Evolutionary conservation across 2,329 filamentous ascomycete genomes (phyloP).

Genomic region (Teratosphaeria gauchensis): DNA sequence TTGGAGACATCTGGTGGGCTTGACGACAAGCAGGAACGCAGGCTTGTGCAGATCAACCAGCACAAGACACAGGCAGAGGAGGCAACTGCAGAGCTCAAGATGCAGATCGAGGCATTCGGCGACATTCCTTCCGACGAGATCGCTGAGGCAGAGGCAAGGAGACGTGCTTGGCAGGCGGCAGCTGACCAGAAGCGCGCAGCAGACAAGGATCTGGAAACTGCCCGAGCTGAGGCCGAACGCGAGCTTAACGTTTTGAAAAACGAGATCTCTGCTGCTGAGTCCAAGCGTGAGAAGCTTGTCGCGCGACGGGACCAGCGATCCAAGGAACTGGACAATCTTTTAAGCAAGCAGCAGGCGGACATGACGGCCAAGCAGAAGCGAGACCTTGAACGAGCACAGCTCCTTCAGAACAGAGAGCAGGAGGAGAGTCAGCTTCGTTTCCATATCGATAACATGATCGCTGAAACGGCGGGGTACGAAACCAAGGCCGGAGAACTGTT

Average conservation of each 20-base stretch:
- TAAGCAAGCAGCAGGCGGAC: constrained; percentile 55
- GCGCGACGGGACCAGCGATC: constrained; percentile 63
- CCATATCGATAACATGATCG: constrained; percentile 30
- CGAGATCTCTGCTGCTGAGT: constrained; percentile 53
- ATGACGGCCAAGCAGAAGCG: constrained; percentile 25
- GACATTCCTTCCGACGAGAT: constrained; percentile 54
- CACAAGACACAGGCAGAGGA: constrained; percentile 62
- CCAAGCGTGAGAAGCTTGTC: constrained; percentile 63
- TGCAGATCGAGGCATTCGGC: constrained; percentile 56
- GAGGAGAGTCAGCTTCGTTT: constrained; percentile 30
- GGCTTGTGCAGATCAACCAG: constrained; percentile 64
- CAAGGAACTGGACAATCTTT: constrained; percentile 60
- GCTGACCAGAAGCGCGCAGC: constrained; percentile 41
- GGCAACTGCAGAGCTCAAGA: constrained; percentile 46
- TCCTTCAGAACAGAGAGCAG: constrained; percentile 24
- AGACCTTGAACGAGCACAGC: constrained; percentile 21
- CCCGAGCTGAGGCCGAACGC: constrained; percentile 53
- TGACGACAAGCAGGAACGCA: constrained; percentile 67
- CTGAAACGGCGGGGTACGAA: constrained; percentile 28
- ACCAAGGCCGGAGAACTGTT: constrained; percentile 31
- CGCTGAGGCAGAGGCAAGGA: constrained; percentile 47
- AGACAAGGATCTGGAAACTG: constrained; percentile 49
- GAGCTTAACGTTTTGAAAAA: constrained; percentile 54
- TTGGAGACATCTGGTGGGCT: constrained; percentile 58
- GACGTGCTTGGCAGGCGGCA: constrained; percentile 49